A percentile compares a stretch with the other conserved stretches of the same genome.
Evolutionary conservation across 495 filamentous ascomycete genomes (phyloP).

Genomic region (Penicillium odoratum): DNA sequence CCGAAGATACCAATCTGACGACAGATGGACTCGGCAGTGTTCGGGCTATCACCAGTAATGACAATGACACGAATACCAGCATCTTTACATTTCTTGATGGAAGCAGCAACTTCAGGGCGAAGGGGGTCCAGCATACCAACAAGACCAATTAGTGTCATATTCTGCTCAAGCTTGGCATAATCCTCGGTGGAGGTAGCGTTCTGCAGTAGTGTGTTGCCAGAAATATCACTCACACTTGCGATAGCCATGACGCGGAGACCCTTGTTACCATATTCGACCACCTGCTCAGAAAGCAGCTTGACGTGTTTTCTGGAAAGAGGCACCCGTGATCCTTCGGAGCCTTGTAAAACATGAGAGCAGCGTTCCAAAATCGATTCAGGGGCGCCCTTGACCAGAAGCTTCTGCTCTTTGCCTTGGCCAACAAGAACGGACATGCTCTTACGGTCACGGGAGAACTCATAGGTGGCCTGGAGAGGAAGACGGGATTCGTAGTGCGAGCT

Average conservation of each 20-base stretch:
- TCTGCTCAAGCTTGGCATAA: constrained; percentile 84
- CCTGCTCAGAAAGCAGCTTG: constrained; percentile 68
- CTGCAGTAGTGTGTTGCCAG: constrained; percentile 64
- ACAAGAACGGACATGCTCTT: constrained; percentile 99
- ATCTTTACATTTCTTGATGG: constrained; percentile 84
- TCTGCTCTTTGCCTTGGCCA: constrained; percentile 62
- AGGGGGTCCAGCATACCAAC: constrained; percentile 98
- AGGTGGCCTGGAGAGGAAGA: constrained; percentile 75
- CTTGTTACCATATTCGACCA: constrained; percentile 85
- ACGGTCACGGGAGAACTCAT: constrained; percentile 95
- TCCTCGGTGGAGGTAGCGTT: constrained; percentile 79
- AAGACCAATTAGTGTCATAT: constrained; percentile 90
- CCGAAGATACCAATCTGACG: constrained; percentile 95
- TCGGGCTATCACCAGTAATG: constrained; percentile 96
- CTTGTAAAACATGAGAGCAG: constrained; percentile 76
- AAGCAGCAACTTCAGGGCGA: constrained; percentile 84
- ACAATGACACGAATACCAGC: constrained; percentile 97
- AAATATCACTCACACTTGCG: constrained; percentile 73
- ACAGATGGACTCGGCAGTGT: constrained; percentile 97
- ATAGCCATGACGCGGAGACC: constrained; percentile 95
- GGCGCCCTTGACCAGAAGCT: constrained; percentile 93
- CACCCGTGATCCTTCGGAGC: constrained; percentile 71
- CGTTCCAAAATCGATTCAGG: constrained; percentile 92
- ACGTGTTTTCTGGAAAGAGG: constrained; percentile 64
- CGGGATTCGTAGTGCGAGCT: constrained; percentile 83